Conservation (phyloP, 2,329 filamentous ascomycete genomes). For the Colletotrichum tropicale region DNA sequence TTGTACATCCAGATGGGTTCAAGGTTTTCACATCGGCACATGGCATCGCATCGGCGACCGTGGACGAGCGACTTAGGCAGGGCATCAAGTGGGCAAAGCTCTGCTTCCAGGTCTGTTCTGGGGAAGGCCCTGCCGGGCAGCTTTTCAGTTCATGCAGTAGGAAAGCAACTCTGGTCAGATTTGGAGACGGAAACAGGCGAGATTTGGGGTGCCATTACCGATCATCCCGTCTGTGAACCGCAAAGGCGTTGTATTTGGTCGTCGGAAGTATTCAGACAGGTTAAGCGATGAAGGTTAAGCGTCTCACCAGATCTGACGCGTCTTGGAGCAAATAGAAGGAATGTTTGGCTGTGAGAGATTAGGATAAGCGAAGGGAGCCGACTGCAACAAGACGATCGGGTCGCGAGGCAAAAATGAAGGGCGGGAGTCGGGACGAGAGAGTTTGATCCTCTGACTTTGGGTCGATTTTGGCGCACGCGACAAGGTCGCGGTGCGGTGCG, state of each 20-base stretch:
- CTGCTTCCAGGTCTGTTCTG: neutral
- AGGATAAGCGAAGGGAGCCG: neutral
- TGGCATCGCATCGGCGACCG: neutral
- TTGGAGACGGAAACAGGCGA: neutral
- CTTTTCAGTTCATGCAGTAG: neutral
- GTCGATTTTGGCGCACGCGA: neutral
- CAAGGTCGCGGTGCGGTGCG: neutral
- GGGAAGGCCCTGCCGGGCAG: neutral
- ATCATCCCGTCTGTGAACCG: neutral
- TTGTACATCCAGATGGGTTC: neutral
- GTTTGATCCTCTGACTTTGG: neutral
- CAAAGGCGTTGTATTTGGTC: neutral
- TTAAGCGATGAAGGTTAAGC: neutral
- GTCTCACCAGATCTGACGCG: neutral
- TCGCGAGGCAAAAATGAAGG: neutral
- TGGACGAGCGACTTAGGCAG: neutral
- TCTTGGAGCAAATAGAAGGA: neutral
- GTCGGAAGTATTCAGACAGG: neutral
- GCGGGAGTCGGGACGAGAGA: neutral
- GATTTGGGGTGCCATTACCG: neutral
- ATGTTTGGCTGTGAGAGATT: neutral
- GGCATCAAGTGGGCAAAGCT: neutral
- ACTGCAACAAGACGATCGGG: neutral
- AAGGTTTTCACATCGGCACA: constrained; percentile 2
- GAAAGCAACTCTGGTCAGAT: neutral